phyloP scores from a whole-genome alignment of 1,284 basidiomycete species.

The Salmacisia buchloeana region DNA sequence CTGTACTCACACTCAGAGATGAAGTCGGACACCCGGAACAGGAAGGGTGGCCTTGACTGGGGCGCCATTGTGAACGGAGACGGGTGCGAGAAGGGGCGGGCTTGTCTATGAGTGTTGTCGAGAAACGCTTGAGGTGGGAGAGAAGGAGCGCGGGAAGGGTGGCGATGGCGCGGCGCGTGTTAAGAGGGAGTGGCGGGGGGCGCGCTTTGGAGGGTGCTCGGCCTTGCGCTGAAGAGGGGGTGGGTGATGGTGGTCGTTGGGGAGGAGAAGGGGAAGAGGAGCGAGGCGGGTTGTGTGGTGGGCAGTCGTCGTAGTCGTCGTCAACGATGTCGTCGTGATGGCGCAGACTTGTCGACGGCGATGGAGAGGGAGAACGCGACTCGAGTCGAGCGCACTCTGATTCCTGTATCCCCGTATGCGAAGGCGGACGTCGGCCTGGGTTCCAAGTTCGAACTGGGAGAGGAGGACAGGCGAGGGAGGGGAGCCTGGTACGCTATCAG shows the following conservation, averaged over 20 bases:
- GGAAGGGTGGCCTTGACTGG: neutral
- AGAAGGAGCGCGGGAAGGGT: neutral
- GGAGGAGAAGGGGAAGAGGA: neutral
- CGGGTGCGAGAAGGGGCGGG: neutral
- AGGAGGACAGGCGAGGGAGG: too few species aligned
- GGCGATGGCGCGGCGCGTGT: neutral
- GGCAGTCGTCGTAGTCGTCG: too few species aligned
- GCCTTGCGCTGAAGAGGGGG: neutral
- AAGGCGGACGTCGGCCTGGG: too few species aligned
- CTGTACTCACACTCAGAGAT: neutral
- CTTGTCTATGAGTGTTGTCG: too few species aligned
- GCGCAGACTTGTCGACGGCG: too few species aligned
- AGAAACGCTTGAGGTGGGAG: neutral
- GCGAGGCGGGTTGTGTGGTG: too few species aligned
- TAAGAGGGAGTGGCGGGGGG: neutral
- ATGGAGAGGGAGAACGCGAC: too few species aligned
- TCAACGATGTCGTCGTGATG: too few species aligned
- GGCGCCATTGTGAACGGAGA: constrained; percentile 1
- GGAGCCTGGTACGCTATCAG: too few species aligned
- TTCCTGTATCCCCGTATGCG: too few species aligned
- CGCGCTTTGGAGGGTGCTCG: neutral
- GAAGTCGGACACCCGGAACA: neutral
- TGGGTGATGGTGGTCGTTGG: neutral
- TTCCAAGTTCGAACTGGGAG: too few species aligned
- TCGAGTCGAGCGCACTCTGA: too few species aligned